Conservation (phyloP, 2,329 filamentous ascomycete species). For the Byssothecium circinans region DNA sequence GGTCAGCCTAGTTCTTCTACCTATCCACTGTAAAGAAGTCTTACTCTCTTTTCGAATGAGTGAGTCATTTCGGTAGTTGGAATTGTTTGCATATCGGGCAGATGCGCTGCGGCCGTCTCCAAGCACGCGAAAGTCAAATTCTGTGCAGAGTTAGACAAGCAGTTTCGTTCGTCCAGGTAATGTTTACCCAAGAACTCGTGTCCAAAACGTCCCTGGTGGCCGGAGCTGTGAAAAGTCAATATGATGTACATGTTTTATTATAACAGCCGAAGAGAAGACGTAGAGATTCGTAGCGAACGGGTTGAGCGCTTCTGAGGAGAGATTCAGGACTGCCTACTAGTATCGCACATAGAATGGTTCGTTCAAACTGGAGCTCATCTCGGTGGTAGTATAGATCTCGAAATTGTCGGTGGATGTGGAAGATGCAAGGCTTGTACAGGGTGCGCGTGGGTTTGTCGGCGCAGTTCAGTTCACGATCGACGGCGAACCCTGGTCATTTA, state of each 20-base stretch:
- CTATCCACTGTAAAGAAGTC: slow-evolving; percentile 38
- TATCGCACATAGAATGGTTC: slow-evolving; percentile 96
- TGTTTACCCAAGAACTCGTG: slow-evolving; percentile 90
- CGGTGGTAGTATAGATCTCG: slow-evolving; percentile 37
- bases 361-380: slow-evolving; percentile 62
- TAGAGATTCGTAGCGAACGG: not conserved
- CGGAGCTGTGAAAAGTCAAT: slow-evolving; percentile 67
- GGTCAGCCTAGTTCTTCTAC: slow-evolving; percentile 6
- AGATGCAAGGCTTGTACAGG: not conserved
- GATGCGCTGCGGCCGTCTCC: slow-evolving; percentile 92
- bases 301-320: not conserved
- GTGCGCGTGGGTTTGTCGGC: slow-evolving; percentile 7
- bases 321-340: slow-evolving; percentile 67
- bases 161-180: not conserved
- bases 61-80: slow-evolving; percentile 98
- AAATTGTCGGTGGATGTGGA: not conserved
- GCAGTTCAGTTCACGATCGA: slow-evolving; percentile 15
- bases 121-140: slow-evolving; percentile 93
- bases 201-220: slow-evolving; percentile 94
- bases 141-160: slow-evolving; percentile 52
- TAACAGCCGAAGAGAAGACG: no score
- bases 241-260: slow-evolving; percentile 19
- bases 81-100: slow-evolving; percentile 97
- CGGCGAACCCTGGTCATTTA: slow-evolving; percentile 24
- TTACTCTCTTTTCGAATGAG: slow-evolving; percentile 98